These are phyloP conservation scores for Thymus mandschuricus DNA, from an alignment of 257 asterid species.

Conservation along the genomic window DNA sequence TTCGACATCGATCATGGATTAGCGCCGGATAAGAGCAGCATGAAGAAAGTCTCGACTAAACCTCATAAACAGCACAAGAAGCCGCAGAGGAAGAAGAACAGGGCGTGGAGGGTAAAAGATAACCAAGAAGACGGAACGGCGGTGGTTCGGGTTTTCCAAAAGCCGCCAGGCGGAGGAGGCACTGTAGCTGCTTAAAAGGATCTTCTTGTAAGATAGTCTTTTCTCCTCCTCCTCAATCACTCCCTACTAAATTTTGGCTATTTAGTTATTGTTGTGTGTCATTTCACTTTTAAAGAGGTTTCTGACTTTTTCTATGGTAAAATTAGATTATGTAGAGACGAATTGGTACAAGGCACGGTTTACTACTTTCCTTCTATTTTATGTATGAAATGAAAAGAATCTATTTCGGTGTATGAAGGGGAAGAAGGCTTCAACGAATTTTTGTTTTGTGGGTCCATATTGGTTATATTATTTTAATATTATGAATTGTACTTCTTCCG, in stretches of 20 bases:
- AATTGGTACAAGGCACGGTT: neutral
- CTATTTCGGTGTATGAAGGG: no score
- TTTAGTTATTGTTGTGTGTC: neutral
- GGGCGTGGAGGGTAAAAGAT: slow-evolving; percentile 73
- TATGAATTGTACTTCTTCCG: no score
- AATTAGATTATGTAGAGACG: neutral
- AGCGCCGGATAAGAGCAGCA: slow-evolving; percentile 40
- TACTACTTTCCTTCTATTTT: neutral
- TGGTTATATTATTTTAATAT: no score
- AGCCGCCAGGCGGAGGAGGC: slow-evolving; percentile 68
- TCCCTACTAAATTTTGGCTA: slow-evolving; percentile 1
- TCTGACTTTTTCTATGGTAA: neutral
- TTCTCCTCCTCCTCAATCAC: neutral
- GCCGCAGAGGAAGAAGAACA: slow-evolving; percentile 81
- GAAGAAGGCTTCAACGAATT: no score
- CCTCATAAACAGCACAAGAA: slow-evolving; percentile 89
- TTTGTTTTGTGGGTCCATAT: no score
- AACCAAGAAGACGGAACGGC: slow-evolving; percentile 88
- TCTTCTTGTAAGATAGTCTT: neutral
- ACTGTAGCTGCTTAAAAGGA: slow-evolving; percentile 39
- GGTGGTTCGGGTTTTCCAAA: slow-evolving; percentile 67
- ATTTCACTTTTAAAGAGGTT: neutral
- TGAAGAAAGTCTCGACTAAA: slow-evolving; percentile 46
- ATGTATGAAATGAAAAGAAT: no score
- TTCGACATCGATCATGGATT: slow-evolving; percentile 77